Evolutionary conservation across 1,284 basidiomycete species (phyloP).

Genomic region (Violaceomyces palustris): DNA sequence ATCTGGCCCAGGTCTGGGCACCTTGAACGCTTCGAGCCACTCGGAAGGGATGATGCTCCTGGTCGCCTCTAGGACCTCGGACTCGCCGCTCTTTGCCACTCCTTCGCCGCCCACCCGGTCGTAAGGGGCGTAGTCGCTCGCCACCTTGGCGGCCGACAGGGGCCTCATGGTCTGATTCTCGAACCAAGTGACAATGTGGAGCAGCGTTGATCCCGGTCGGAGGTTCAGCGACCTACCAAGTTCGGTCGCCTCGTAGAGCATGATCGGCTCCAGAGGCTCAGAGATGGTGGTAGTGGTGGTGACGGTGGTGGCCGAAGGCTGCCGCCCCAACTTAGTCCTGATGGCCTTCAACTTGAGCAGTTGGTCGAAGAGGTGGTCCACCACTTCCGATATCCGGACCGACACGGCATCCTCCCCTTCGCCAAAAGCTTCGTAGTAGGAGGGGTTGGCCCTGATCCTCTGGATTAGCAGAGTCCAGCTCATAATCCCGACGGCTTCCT

Average conservation of each 20-base stretch:
- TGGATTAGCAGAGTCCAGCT: conserved; percentile 77
- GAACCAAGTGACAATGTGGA: conserved; percentile 23
- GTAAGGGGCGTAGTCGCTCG: not conserved
- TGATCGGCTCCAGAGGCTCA: too few relatives aligned
- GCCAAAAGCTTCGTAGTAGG: conserved; percentile 67
- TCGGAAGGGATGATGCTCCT: conserved; percentile 11
- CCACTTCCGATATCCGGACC: conserved; percentile 17
- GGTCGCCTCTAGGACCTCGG: conserved; percentile 19
- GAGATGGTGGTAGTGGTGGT: not conserved
- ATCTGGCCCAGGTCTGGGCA: conserved; percentile 7
- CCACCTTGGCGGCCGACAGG: not conserved
- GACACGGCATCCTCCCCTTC: conserved; percentile 5
- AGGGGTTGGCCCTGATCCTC: conserved; percentile 73
- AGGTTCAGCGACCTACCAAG: conserved; percentile 20
- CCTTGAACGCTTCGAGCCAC: conserved; percentile 23
- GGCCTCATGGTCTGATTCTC: conserved; percentile 1
- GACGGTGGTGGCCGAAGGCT: not conserved
- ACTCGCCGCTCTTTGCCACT: too few relatives aligned
- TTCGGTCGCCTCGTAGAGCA: conserved; percentile 9
- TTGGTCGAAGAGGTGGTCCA: conserved; percentile 7
- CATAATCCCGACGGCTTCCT: conserved; percentile 63
- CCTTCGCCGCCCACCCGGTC: too few relatives aligned
- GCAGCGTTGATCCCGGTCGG: conserved; percentile 19
- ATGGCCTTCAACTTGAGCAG: conserved; percentile 3
- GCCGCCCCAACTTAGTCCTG: not conserved